Evolutionary conservation across 2,329 filamentous ascomycete species (phyloP), one percentile per base, ranked within the genome.

Genomic region (Nectriaceae sp.): DNA sequence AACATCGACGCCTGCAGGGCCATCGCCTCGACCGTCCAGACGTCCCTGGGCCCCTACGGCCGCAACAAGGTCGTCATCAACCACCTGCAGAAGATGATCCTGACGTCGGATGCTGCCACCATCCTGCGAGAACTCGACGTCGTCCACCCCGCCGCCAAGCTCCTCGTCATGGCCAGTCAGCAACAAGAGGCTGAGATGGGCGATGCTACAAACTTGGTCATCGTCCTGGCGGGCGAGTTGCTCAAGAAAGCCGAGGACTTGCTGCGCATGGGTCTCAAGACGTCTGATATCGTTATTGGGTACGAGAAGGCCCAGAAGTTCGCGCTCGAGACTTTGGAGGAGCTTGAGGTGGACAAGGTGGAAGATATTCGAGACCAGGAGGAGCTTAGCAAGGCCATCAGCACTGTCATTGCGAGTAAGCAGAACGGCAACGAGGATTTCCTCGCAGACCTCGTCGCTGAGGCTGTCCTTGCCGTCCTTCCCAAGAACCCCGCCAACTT

Each of bases 1-100:
- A 99, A 99, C 74, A 97, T 99, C 75, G 95, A 99, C 69, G 94
- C 95, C 70, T 99, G 94, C 78, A 85, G 92, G 58, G 90, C 94
- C 60, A 97, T 99, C 73, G 86, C 94, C 50, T 89, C 89, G 65
- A 99, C 94, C 44, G 94, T 99, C 42, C 91, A 96, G 78, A 97
- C 94, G 48, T 97, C 94, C 39, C 83, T 99, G 29, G 95, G 94
- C 44, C 94, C 94, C 52, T 97, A 96, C 74, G 94, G 94, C 66
- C 89, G 94, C 74, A 99, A 99, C 81, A 99, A 99, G 79, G 92
- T 99, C 68, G 90, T 99, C 76, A 97, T 99, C 80, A 99, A 99
- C 80, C 95, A 99, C 76, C 82, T 99, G 55, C 90, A 96, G 74
- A 99, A 99, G 82, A 97, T 99, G 94, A 96, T 97, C 64, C 80